Percentiles rank a stretch among this genome's conserved stretches.
phyloP scores from a whole-genome alignment of 164 flowering plant species.

The Chimonanthus salicifolius region DNA sequence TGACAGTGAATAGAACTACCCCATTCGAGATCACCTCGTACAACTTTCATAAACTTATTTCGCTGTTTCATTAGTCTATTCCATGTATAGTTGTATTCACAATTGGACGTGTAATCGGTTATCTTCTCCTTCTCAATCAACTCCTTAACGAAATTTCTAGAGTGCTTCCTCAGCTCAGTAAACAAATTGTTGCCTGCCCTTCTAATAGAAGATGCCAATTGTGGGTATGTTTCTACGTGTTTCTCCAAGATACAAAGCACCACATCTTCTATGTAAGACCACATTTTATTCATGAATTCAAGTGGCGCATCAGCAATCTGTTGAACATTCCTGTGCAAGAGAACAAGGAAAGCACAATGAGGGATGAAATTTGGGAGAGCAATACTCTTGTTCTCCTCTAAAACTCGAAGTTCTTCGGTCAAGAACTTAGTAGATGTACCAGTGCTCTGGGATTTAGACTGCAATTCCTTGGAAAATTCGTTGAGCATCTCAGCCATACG shows the following conservation, averaged over 20 bases:
- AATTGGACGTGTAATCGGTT: constrained; percentile 30
- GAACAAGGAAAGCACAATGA: constrained; percentile 14
- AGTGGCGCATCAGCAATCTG: constrained; percentile 8
- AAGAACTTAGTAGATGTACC: constrained; percentile 13
- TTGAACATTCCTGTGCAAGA: constrained; percentile 17
- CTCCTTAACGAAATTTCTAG: constrained; percentile 18
- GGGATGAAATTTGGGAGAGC: constrained; percentile 37
- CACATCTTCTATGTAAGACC: constrained; percentile 15
- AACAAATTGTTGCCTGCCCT: constrained; percentile 21
- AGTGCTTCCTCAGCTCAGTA: constrained; percentile 12
- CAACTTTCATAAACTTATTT: constrained; percentile 5
- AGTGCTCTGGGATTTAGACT: constrained; percentile 5
- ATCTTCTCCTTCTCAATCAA: constrained; percentile 33
- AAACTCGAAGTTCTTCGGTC: constrained; percentile 24
- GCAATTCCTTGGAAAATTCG: constrained; percentile 18
- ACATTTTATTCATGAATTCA: constrained; percentile 13
- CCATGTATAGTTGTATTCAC: constrained; percentile 22
- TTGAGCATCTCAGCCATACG: constrained; percentile 28
- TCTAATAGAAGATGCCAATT: constrained; percentile 7
- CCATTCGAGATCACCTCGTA: not conserved
- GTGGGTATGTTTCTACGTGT: constrained; percentile 25
- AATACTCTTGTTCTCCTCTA: constrained; percentile 32
- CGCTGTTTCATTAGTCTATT: constrained; percentile 14
- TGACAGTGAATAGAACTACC: too few species aligned
- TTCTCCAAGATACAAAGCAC: constrained; percentile 14